Conservation (phyloP, 2,329 filamentous ascomycete genomes). For the Pseudogymnoascus sp. region DNA sequence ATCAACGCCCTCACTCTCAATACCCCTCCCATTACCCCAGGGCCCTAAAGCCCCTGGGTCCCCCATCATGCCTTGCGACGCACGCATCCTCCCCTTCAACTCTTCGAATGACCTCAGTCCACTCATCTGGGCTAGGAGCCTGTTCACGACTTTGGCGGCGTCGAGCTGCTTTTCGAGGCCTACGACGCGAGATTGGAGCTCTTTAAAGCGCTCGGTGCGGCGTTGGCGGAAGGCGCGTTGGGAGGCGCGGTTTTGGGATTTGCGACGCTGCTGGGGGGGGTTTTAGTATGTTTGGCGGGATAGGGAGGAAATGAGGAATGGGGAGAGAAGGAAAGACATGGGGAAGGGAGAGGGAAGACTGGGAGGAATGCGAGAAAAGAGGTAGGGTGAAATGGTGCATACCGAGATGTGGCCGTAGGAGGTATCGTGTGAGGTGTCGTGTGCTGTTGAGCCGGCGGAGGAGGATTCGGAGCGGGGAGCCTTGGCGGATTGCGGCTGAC, state of each 20-base stretch:
- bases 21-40: background rate
- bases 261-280: background rate
- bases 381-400: background rate
- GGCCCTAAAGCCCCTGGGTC: too few relatives aligned
- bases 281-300: background rate
- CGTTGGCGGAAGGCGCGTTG: background rate
- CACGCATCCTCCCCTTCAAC: background rate
- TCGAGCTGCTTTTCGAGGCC: background rate
- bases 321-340: background rate
- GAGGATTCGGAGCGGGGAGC: background rate
- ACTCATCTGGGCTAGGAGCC: background rate
- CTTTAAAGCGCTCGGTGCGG: background rate
- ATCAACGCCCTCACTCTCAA: background rate
- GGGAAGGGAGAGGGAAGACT: background rate
- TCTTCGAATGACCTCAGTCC: background rate
- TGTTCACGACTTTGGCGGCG: background rate
- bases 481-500: background rate
- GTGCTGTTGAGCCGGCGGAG: background rate
- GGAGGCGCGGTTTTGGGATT: constrained; percentile 2
- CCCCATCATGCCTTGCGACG: too few relatives aligned
- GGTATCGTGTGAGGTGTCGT: background rate
- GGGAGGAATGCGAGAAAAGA: background rate
- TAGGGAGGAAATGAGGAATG: background rate
- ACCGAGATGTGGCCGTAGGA: background rate
- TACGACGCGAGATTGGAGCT: background rate